A percentile compares a stretch with the other conserved stretches of the same genome.
Conservation (phyloP, 345 rosid genomes). For the thale cress (Arabidopsis thaliana) region TAIR10.1 NC_003076.8:2942001-2942500, state of each 20-base stretch:
- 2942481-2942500: slow-evolving; percentile 84
- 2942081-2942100: slow-evolving; percentile 48
- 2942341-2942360: neutral
- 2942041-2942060: slow-evolving; percentile 20
- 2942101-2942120: slow-evolving; percentile 58
- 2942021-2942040: slow-evolving; percentile 29
- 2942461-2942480: slow-evolving; percentile 73
- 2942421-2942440: slow-evolving; percentile 84
- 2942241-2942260: slow-evolving; percentile 78
- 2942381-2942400: slow-evolving; percentile 21
- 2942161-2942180: slow-evolving; percentile 71
- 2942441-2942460: slow-evolving; percentile 59
- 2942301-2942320: neutral
- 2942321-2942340: neutral
- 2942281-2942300: neutral
- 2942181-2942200: slow-evolving; percentile 89
- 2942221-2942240: slow-evolving; percentile 76
- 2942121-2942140: slow-evolving; percentile 74
- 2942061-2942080: slow-evolving; percentile 35
- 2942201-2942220: slow-evolving; percentile 56
- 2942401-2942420: slow-evolving; percentile 53
- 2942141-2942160: slow-evolving; percentile 82
- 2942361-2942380: slow-evolving; percentile 12
- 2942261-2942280: slow-evolving; percentile 97
- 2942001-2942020: slow-evolving; percentile 35